Evolutionary conservation across 495 filamentous ascomycete species (phyloP), one percentile per base, ranked within the genome.

Genomic region (Penicillium tannophilum): DNA sequence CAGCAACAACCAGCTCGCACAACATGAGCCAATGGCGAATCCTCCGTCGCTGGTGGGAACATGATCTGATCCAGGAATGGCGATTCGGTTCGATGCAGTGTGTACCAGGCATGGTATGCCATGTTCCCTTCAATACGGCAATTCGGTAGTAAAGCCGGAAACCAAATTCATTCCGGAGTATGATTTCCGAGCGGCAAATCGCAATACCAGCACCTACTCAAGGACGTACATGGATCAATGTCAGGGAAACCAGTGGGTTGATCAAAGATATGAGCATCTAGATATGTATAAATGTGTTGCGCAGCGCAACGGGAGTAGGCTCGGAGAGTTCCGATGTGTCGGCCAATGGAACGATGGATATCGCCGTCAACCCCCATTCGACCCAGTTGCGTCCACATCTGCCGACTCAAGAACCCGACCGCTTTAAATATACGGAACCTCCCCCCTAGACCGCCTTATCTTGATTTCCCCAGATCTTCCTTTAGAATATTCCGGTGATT

Each of bases 321-420:
- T 63, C 63, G 63, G 60, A 43, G 60, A 56, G 36, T 59, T 61
- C 63, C 63, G 63, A 62, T 14, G 50, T 17, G 17, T 28, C 28
- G n/a, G 54, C 58, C 53, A 61, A 61, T 65, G 47, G 55, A 47
- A 2, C 44, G 28, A 62, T 64, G 64, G 62, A 64, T 61, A 52
- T 64, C 58, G 58, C 61, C 64, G 61, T 17, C 39, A 55, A 42
- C 20, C 45, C 45, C 33, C 19, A 11, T 30, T 4, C 3, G 16
- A n/a, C 30, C n/a, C 47, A 50, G 0, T 28, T 30, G 6, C 50
- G 28, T 54, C 35, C 43, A 33, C 61, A 71, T 66, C 60, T 71
- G 66, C 68, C 68, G 68, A 60, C 58, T 51, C 52, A n/a, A n/a
- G 30, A 50, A 50, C 35, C 45, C 26, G 26, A 50, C 30, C 26